A percentile compares a stretch with the other conserved stretches of the same genome.
phyloP scores from a whole-genome alignment of 2,329 filamentous ascomycete species.

The Xylariaceae sp. region DNA sequence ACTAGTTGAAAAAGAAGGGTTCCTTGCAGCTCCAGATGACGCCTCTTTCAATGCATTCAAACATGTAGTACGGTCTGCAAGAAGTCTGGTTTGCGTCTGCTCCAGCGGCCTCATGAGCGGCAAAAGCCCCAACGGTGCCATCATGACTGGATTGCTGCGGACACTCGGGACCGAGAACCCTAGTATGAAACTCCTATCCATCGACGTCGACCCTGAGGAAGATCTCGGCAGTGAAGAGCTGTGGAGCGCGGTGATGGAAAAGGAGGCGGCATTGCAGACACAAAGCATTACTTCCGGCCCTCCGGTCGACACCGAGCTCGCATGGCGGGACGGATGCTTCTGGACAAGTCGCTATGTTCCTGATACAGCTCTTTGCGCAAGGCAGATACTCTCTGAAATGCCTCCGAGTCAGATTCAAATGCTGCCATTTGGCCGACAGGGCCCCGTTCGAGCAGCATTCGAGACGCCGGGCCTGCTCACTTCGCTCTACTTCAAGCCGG shows the following conservation, averaged over 20 bases:
- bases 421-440: slow-evolving; percentile 10
- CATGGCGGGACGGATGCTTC: slow-evolving; percentile 21
- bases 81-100: too few species aligned
- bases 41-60: too few species aligned
- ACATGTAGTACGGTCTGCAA: too few species aligned
- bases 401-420: slow-evolving; percentile 1
- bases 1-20: too few species aligned
- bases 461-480: slow-evolving; percentile 20
- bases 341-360: slow-evolving; percentile 22
- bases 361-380: slow-evolving; percentile 8
- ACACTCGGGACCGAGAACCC: slow-evolving; percentile 20
- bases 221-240: too few species aligned
- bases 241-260: too few species aligned
- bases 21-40: too few species aligned
- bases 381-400: slow-evolving; percentile 8
- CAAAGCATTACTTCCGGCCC: too few species aligned
- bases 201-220: too few species aligned
- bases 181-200: slow-evolving; percentile 9
- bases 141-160: slow-evolving; percentile 19
- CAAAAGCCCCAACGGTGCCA: slow-evolving; percentile 12
- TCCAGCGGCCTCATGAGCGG: too few species aligned
- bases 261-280: too few species aligned
- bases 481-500: slow-evolving; percentile 20
- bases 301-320: slow-evolving; percentile 22
- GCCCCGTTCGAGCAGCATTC: slow-evolving; percentile 17